Conservation (phyloP, 495 filamentous ascomycete species). For the Lepraria neglecta region DNA sequence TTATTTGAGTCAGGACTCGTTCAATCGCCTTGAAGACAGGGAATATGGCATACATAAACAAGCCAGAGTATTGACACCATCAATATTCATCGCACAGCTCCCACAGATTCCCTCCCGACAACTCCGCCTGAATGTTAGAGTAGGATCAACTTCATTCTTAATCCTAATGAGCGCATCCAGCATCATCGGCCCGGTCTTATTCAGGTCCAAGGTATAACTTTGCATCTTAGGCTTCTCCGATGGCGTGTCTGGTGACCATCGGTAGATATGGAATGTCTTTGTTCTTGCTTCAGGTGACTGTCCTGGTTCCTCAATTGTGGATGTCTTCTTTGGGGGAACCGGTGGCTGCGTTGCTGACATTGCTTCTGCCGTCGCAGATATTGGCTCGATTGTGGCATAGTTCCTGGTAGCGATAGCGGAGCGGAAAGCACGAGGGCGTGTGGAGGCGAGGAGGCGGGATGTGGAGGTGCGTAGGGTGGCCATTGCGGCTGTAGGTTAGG, state of each 20-base stretch:
- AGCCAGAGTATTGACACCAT: conserved; percentile 91
- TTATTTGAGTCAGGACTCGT: not conserved
- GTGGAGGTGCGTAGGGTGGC: conserved; percentile 67
- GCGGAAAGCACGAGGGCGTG: conserved; percentile 49
- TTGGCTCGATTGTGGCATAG: conserved; percentile 48
- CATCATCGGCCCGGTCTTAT: conserved; percentile 98
- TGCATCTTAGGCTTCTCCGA: conserved; percentile 92
- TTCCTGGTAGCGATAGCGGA: conserved; percentile 40
- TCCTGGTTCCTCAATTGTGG: conserved; percentile 50
- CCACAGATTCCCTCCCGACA: conserved; percentile 98
- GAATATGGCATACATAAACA: conserved; percentile 79
- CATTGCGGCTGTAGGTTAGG: conserved; percentile 46
- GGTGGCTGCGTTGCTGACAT: conserved; percentile 32
- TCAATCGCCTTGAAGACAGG: not conserved
- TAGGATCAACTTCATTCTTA: conserved; percentile 98
- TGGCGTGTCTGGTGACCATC: conserved; percentile 92
- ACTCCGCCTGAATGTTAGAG: conserved; percentile 87
- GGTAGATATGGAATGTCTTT: conserved; percentile 98
- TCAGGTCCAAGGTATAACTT: conserved; percentile 85
- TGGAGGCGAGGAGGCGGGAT: conserved; percentile 56
- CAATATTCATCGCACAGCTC: conserved; percentile 99
- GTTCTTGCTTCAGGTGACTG: conserved; percentile 53
- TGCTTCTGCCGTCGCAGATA: conserved; percentile 34
- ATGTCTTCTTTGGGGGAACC: conserved; percentile 44
- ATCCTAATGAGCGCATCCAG: conserved; percentile 93